A percentile compares a stretch with the other conserved stretches of the same genome.
phyloP scores from a whole-genome alignment of 768 basidiomycete species.

The Suillus clintonianus region DNA sequence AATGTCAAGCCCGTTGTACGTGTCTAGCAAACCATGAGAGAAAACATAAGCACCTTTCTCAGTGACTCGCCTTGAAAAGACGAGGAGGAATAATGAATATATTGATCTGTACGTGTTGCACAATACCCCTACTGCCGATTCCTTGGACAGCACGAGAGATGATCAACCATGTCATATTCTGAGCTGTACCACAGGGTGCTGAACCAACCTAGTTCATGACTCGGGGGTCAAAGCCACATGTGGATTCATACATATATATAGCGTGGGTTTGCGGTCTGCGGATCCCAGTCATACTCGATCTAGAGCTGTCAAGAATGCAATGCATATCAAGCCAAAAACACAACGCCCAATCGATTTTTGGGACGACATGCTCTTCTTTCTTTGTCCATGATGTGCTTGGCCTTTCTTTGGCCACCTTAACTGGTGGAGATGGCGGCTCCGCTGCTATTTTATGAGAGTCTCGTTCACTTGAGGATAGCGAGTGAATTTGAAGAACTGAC shows the following conservation, averaged over 20 bases:
- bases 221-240: background rate
- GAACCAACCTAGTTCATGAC: slow-evolving; percentile 33
- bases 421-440: background rate
- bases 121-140: slow-evolving; percentile 42
- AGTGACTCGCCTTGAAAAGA: slow-evolving; percentile 32
- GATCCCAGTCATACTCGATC: background rate
- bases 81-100: slow-evolving; percentile 42
- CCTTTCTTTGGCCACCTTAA: slow-evolving; percentile 9
- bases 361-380: slow-evolving; percentile 42
- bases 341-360: slow-evolving; percentile 44
- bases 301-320: no score
- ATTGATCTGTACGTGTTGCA: slow-evolving; percentile 38
- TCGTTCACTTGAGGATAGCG: background rate
- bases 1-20: slow-evolving; percentile 38
- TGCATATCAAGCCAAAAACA: no score
- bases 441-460: background rate
- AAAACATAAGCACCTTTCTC: background rate
- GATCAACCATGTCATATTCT: slow-evolving; percentile 45
- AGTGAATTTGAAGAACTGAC: background rate
- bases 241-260: slow-evolving; percentile 32
- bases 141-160: slow-evolving; percentile 43
- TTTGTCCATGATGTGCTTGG: slow-evolving; percentile 39
- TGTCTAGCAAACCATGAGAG: slow-evolving; percentile 24
- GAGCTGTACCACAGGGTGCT: slow-evolving; percentile 45
- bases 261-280: slow-evolving; percentile 39